These are phyloP conservation scores for Leccinum olivaceoglutinosum DNA, from an alignment of 1,284 basidiomycete genomes.

Conservation along the genomic window DNA sequence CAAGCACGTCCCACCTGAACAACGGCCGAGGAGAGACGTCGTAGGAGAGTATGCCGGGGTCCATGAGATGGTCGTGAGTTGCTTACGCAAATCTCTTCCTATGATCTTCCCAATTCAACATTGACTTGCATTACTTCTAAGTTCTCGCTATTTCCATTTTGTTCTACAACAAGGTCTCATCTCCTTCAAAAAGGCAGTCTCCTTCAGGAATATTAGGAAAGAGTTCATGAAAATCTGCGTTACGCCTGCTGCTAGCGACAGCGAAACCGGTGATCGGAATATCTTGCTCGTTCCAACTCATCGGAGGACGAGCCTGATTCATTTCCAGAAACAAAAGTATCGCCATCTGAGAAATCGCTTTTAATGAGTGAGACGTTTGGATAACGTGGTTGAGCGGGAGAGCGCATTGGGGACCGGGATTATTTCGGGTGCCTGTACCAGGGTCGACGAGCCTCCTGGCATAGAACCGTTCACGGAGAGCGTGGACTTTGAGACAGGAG, in stretches of 20 bases:
- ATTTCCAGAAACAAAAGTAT: slow-evolving; percentile 22
- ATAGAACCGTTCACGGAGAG: slow-evolving; percentile 15
- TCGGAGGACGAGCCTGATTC: slow-evolving; percentile 36
- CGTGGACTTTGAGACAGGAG: slow-evolving; percentile 17
- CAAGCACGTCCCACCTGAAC: slow-evolving; percentile 76
- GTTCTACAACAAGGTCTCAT: slow-evolving; percentile 17
- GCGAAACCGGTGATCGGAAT: slow-evolving; percentile 91
- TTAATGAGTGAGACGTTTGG: slow-evolving; percentile 16
- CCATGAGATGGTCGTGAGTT: slow-evolving; percentile 69
- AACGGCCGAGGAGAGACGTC: slow-evolving; percentile 64
- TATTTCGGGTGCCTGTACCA: slow-evolving; percentile 1
- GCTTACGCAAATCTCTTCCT: slow-evolving; percentile 8
- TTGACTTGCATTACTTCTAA: slow-evolving; percentile 4
- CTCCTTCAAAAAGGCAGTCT: slow-evolving; percentile 97
- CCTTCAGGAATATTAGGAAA: slow-evolving; percentile 89
- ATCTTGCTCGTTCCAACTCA: slow-evolving; percentile 56
- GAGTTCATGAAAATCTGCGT: slow-evolving; percentile 92
- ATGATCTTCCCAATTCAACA: slow-evolving; percentile 9
- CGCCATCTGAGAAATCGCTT: slow-evolving; percentile 28
- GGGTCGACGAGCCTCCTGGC: background rate
- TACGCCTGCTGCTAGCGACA: slow-evolving; percentile 91
- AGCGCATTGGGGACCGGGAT: slow-evolving; percentile 3
- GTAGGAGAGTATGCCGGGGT: slow-evolving; percentile 68
- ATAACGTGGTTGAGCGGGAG: slow-evolving; percentile 12
- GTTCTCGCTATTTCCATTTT: slow-evolving; percentile 4